Base-by-base conservation (phyloP, 768 basidiomycete species). In the Tulasnella sp. region DNA sequence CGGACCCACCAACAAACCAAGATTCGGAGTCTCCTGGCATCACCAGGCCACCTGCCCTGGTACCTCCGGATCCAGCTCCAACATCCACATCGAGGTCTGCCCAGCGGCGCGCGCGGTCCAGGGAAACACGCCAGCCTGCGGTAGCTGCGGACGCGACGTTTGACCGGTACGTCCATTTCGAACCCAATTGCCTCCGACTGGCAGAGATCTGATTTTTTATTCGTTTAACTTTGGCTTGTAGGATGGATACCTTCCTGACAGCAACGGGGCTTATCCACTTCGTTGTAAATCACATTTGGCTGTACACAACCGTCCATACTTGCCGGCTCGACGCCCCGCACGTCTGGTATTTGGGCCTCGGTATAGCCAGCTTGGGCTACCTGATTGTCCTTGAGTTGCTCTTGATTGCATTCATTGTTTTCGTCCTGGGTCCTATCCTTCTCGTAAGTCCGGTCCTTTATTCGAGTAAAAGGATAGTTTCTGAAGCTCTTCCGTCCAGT, bases 261-360 rank as follows among this genome's bases (percentile, higher is more conserved):
- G 79, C 91, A 72, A 78, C 91, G 72, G 90, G 89, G n/a, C 77
- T 94, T 9, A 87, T 84, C 71, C 94, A 93, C 90, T 94, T 94
- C 76, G 78, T 94, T 34, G 89, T 87, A 19, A 90, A 91, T 12
- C 90, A 94, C 77, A 88, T 92, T 35, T 81, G 94, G 70, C 85
- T 88, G 74, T 94, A 92, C 77, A 90, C 90, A 17, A 90, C 91
- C 8, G 81, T 91, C 35, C 82, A 88, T 74, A 86, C 88, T 17
- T 94, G 92, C 72, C 88, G 92, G 22, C 80, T 83, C 72, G 82
- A 89, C 0, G 86, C 92, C 14, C 92, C 92, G 8, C 89, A 92
- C 75, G 81, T 94, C 39, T 94, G 92, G 92, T 94, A 91, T 90
- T 85, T 93, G 62, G 87, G 86, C 26, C 92, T 94, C 78, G 89